These are phyloP conservation scores for Chlamydomonas sp. DNA, from an alignment of 139 green algal species.

Conservation along the genomic window DNA sequence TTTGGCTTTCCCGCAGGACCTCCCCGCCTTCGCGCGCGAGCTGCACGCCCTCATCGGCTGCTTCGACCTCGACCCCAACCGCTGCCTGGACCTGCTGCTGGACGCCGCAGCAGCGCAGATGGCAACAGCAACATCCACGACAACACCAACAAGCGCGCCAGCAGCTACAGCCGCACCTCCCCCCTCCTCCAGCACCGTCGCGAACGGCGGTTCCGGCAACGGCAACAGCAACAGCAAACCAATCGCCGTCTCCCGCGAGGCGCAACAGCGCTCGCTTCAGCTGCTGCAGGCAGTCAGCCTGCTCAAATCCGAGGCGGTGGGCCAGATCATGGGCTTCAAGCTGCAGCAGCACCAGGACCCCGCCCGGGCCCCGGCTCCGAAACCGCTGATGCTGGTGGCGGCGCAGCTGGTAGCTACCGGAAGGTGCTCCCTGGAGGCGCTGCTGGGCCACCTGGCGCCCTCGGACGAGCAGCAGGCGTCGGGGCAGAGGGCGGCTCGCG, in stretches of 20 bases:
- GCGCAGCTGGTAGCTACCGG: conserved; percentile 50
- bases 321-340: conserved; percentile 77
- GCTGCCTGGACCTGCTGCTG: conserved; percentile 80
- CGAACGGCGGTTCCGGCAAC: neutral
- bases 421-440: conserved; percentile 61
- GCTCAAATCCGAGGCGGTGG: conserved; percentile 55
- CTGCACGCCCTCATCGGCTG: conserved; percentile 85
- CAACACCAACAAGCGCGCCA: neutral
- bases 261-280: neutral
- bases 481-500: conserved; percentile 29
- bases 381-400: conserved; percentile 55
- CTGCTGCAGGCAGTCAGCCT: conserved; percentile 1
- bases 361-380: conserved; percentile 5
- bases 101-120: conserved; percentile 68
- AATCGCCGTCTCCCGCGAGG: too few relatives aligned
- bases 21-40: conserved; percentile 36
- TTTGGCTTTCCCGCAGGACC: neutral
- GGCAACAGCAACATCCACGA: neutral
- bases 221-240: too few relatives aligned
- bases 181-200: neutral
- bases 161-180: neutral
- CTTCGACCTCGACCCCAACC: conserved; percentile 94
- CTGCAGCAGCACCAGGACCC: conserved; percentile 64
- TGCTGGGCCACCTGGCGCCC: conserved; percentile 74
- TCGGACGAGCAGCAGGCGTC: conserved; percentile 55